These are phyloP conservation scores for Perilla frutescens DNA, from an alignment of 257 asterid species.

Conservation along the genomic window DNA sequence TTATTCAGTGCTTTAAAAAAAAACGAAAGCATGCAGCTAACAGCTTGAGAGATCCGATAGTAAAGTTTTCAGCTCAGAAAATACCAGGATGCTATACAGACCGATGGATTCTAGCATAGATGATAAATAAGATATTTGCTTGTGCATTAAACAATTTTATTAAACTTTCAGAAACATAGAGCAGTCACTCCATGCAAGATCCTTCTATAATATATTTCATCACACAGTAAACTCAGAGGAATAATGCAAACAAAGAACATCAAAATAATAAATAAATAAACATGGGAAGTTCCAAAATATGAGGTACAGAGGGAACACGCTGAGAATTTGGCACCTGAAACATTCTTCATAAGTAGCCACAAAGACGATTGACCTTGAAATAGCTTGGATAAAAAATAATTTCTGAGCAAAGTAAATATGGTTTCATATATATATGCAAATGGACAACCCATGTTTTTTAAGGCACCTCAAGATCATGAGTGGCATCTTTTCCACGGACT, in stretches of 20 bases:
- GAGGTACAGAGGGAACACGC: not conserved
- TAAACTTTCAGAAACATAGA: not conserved
- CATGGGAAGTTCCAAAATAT: not conserved
- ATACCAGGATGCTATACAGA: not conserved
- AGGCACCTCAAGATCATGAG: conserved; percentile 65
- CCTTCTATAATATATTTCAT: not conserved
- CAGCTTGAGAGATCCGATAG: too few relatives aligned
- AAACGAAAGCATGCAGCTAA: too few relatives aligned
- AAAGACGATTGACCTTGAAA: not conserved
- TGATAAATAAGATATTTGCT: not conserved
- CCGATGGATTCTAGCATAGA: not conserved
- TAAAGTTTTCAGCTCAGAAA: too few relatives aligned
- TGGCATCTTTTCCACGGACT: conserved; percentile 84
- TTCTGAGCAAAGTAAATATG: not conserved
- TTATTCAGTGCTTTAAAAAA: too few relatives aligned
- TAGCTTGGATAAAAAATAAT: not conserved
- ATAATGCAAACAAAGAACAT: not conserved
- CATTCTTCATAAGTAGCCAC: not conserved
- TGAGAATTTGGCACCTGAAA: not conserved
- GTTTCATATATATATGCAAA: conserved; percentile 2
- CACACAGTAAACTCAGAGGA: not conserved
- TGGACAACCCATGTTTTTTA: conserved; percentile 1
- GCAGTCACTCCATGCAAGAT: not conserved
- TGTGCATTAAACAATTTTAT: not conserved
- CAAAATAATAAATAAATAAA: not conserved